Evolutionary conservation across 2,329 filamentous ascomycete species (phyloP).

Genomic region (Colletotrichum noveboracense): DNA sequence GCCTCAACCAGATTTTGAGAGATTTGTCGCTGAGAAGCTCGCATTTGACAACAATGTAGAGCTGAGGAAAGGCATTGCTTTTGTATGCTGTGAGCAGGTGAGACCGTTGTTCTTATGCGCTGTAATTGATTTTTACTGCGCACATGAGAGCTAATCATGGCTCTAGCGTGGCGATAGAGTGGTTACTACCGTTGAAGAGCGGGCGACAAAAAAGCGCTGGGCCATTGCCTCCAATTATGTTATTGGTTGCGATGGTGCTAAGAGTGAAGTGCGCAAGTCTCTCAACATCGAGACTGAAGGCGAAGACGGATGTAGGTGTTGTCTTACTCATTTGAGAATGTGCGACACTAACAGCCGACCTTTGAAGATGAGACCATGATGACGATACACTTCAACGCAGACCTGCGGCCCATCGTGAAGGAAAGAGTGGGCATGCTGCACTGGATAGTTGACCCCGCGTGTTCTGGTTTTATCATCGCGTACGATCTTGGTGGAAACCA

Average conservation of each 20-base stretch:
- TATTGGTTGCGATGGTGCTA: conserved; percentile 41
- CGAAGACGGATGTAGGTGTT: conserved; percentile 42
- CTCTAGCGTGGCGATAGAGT: conserved; percentile 28
- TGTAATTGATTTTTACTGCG: not conserved
- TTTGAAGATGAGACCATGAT: conserved; percentile 47
- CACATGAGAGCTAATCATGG: not conserved
- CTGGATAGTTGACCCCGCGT: conserved; percentile 47
- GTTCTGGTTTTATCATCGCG: conserved; percentile 48
- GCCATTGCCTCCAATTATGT: conserved; percentile 35
- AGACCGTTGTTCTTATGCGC: not conserved
- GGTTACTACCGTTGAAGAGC: conserved; percentile 33
- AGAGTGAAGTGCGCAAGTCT: conserved; percentile 33
- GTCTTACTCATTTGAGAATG: not conserved
- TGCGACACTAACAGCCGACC: not conserved
- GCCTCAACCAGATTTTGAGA: conserved; percentile 43
- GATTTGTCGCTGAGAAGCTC: conserved; percentile 28
- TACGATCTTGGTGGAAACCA: conserved; percentile 46
- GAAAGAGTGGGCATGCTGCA: conserved; percentile 47
- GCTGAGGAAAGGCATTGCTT: conserved; percentile 35
- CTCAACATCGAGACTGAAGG: conserved; percentile 43
- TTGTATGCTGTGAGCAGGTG: conserved; percentile 37
- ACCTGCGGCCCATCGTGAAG: conserved; percentile 40
- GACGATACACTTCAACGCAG: conserved; percentile 49
- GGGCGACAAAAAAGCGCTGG: conserved; percentile 25
- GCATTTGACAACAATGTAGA: conserved; percentile 29